Percentiles rank a stretch among this genome's conserved stretches.
Conservation (phyloP, 1,139 yeast genomes). For the Nakaseomyces uthaithaninus region DNA sequence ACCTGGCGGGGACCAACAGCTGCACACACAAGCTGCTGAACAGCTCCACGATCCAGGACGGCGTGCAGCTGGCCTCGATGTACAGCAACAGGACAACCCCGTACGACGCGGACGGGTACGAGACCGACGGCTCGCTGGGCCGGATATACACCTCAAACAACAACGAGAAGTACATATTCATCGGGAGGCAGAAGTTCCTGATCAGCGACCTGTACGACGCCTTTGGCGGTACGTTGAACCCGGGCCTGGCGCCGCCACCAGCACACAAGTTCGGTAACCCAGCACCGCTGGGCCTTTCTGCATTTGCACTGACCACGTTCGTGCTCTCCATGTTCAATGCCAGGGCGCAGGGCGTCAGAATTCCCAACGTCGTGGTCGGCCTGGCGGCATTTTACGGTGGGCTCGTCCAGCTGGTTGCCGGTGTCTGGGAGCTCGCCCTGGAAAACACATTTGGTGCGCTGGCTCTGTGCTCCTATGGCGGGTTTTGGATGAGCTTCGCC, state of each 20-base stretch:
- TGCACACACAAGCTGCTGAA: background rate
- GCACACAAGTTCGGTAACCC: constrained; percentile 76
- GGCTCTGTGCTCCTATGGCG: constrained; percentile 75
- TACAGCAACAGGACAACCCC: constrained; percentile 1
- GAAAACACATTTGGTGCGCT: constrained; percentile 91
- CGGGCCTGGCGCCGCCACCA: constrained; percentile 45
- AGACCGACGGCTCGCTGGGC: constrained; percentile 19
- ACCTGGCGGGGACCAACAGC: background rate
- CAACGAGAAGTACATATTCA: constrained; percentile 45
- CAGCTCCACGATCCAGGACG: background rate
- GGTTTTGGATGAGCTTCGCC: constrained; percentile 78
- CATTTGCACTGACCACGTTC: constrained; percentile 80
- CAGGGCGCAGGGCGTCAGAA: constrained; percentile 50
- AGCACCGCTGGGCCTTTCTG: constrained; percentile 77
- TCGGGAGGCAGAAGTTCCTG: constrained; percentile 54
- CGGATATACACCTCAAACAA: constrained; percentile 29
- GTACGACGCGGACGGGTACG: constrained; percentile 5
- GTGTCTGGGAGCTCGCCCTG: constrained; percentile 63
- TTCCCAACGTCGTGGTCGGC: constrained; percentile 48
- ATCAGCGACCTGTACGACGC: constrained; percentile 46
- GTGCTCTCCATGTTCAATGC: constrained; percentile 61
- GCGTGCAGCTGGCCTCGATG: background rate
- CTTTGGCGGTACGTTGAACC: constrained; percentile 52
- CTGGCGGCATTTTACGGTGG: constrained; percentile 67
- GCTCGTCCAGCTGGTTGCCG: constrained; percentile 59